These are phyloP conservation scores for Magnaporthales sp. DNA, from an alignment of 2,329 filamentous ascomycete genomes.

Conservation along the genomic window DNA sequence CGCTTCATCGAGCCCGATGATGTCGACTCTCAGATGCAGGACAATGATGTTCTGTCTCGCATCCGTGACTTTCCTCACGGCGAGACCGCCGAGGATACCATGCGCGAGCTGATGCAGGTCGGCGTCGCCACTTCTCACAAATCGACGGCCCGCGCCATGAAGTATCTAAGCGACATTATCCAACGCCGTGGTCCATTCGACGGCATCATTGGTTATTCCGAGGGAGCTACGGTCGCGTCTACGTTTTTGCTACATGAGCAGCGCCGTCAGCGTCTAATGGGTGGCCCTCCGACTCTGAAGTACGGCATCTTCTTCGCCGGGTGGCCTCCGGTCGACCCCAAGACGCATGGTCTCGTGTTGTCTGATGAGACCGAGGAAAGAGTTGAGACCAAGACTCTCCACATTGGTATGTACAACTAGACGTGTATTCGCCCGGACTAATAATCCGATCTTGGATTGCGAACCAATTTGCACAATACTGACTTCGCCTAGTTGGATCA, in stretches of 20 bases:
- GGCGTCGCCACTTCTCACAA: slow-evolving; percentile 20
- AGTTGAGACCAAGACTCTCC: slow-evolving; percentile 43
- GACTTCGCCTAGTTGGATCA: slow-evolving; percentile 31
- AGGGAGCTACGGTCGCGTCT: slow-evolving; percentile 47
- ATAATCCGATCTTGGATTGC: background rate
- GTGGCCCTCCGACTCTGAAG: slow-evolving; percentile 29
- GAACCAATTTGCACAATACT: background rate
- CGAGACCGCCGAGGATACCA: slow-evolving; percentile 44
- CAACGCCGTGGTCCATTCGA: slow-evolving; percentile 36
- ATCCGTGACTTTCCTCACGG: slow-evolving; percentile 46
- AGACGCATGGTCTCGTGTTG: slow-evolving; percentile 33
- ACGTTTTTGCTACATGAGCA: slow-evolving; percentile 43
- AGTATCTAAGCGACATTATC: slow-evolving; percentile 34
- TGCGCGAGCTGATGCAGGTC: slow-evolving; percentile 36
- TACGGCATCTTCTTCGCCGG: slow-evolving; percentile 43
- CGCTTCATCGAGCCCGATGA: slow-evolving; percentile 44
- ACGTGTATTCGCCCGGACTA: background rate
- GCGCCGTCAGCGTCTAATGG: slow-evolving; percentile 25
- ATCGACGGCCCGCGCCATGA: slow-evolving; percentile 31
- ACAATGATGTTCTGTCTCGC: slow-evolving; percentile 38
- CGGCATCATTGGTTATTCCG: slow-evolving; percentile 52
- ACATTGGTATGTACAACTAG: slow-evolving; percentile 34
- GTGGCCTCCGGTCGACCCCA: slow-evolving; percentile 41
- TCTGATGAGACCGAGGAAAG: slow-evolving; percentile 37
- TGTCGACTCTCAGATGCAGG: slow-evolving; percentile 29